These are phyloP conservation scores for Chaetomium cochliodes DNA, from an alignment of 495 filamentous ascomycete genomes.

Conservation along the genomic window DNA sequence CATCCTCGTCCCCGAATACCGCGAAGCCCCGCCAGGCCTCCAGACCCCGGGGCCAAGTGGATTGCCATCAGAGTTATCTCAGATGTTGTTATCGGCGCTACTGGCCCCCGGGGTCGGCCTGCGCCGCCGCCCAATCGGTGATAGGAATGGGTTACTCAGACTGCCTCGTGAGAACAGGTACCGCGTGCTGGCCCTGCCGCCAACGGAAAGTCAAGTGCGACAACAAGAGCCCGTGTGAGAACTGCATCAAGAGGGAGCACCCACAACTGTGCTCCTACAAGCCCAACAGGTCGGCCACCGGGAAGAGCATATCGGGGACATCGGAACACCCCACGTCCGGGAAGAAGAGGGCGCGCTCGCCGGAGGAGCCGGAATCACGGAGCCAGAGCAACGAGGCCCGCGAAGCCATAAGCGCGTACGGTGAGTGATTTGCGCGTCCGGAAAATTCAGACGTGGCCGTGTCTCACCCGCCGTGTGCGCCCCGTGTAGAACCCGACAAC, in stretches of 20 bases:
- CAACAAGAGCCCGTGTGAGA: slow-evolving; percentile 69
- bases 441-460: background rate
- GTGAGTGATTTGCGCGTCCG: slow-evolving; percentile 27
- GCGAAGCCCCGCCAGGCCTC: background rate
- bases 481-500: slow-evolving; percentile 56
- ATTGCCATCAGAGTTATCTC: background rate
- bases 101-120: background rate
- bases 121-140: slow-evolving; percentile 1
- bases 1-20: background rate
- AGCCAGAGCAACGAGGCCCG: slow-evolving; percentile 44
- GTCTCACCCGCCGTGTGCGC: slow-evolving; percentile 19
- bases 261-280: slow-evolving; percentile 71
- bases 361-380: slow-evolving; percentile 39
- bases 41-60: slow-evolving; percentile 1
- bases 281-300: slow-evolving; percentile 60
- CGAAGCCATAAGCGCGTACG: slow-evolving; percentile 39
- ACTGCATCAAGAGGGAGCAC: slow-evolving; percentile 71
- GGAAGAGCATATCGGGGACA: slow-evolving; percentile 38
- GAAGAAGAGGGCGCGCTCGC: slow-evolving; percentile 50
- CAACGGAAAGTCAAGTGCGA: slow-evolving; percentile 75
- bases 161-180: slow-evolving; percentile 37
- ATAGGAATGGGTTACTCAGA: slow-evolving; percentile 4
- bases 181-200: slow-evolving; percentile 71
- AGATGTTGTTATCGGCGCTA: background rate
- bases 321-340: slow-evolving; percentile 35